A percentile compares a stretch with the other conserved stretches of the same genome.
phyloP scores from a whole-genome alignment of 2,329 filamentous ascomycete genomes.

The Xylaria sp. region DNA sequence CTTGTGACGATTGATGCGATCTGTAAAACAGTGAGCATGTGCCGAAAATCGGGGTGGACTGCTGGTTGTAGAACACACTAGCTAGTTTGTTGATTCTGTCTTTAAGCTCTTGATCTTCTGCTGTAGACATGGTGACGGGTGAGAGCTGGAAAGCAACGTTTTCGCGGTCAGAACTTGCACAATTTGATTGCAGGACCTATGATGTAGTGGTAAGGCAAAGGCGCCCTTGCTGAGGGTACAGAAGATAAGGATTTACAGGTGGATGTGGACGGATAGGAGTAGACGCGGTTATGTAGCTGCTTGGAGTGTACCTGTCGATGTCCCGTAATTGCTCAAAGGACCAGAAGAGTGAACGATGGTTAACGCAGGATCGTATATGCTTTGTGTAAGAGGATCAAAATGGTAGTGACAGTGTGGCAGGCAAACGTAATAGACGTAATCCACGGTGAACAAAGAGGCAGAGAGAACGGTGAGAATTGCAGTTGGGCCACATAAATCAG shows the following conservation, averaged over 20 bases:
- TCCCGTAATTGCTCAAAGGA: slow-evolving; percentile 16
- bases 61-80: slow-evolving; percentile 50
- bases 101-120: slow-evolving; percentile 63
- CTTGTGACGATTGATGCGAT: slow-evolving; percentile 83
- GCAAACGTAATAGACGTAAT: slow-evolving; percentile 27
- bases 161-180: slow-evolving; percentile 32
- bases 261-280: slow-evolving; percentile 1
- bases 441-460: slow-evolving; percentile 29
- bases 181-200: slow-evolving; percentile 2
- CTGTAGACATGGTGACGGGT: slow-evolving; percentile 42
- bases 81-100: slow-evolving; percentile 64
- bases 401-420: background rate
- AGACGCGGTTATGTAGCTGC: background rate
- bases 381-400: slow-evolving; percentile 5
- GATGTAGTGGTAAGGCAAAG: slow-evolving; percentile 1
- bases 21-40: slow-evolving; percentile 55
- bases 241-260: background rate
- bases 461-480: slow-evolving; percentile 8
- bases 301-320: background rate
- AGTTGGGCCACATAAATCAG: slow-evolving; percentile 7
- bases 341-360: background rate
- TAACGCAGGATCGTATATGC: background rate
- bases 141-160: slow-evolving; percentile 27
- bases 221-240: background rate
- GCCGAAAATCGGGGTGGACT: background rate